Evolutionary conservation across 108 stramenopile genomes (phyloP).

Genomic region (Cyclostephanos tholiformis): DNA sequence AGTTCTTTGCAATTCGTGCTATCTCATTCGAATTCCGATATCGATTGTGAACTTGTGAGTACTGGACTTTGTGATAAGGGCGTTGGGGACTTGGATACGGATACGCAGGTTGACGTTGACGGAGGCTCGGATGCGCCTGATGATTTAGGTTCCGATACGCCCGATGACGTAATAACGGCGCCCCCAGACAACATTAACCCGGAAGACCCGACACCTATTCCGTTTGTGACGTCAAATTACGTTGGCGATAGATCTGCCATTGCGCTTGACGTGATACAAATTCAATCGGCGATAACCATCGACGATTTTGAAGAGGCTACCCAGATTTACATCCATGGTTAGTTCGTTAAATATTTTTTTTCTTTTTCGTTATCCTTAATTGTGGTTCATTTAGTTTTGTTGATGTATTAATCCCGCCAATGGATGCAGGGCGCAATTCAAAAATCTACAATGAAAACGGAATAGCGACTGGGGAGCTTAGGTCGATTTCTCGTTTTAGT

Average conservation of each 20-base stretch:
- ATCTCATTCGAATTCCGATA: constrained; percentile 18
- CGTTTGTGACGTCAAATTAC: constrained; percentile 79
- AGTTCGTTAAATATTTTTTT: constrained; percentile 2
- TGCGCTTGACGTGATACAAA: constrained; percentile 67
- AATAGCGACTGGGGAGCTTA: constrained; percentile 42
- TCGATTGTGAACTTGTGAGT: constrained; percentile 32
- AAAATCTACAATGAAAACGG: constrained; percentile 65
- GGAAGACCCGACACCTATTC: constrained; percentile 48
- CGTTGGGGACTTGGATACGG: not conserved
- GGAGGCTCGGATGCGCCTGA: not conserved
- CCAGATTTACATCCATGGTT: constrained; percentile 61
- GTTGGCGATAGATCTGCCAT: constrained; percentile 76
- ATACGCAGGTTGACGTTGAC: not conserved
- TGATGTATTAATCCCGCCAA: not conserved
- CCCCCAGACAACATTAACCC: constrained; percentile 52
- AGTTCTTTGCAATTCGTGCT: constrained; percentile 23
- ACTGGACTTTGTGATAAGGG: constrained; percentile 9
- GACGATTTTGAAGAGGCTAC: constrained; percentile 54
- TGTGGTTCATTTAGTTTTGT: not conserved
- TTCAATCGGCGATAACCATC: constrained; percentile 55
- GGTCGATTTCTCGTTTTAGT: constrained; percentile 64
- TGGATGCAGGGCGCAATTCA: constrained; percentile 53
- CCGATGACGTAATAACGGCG: constrained; percentile 9
- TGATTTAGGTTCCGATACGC: not conserved
- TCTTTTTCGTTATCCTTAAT: not conserved